phyloP scores from a whole-genome alignment of 495 filamentous ascomycete genomes.

The Penicillium bialowiezense region DNA sequence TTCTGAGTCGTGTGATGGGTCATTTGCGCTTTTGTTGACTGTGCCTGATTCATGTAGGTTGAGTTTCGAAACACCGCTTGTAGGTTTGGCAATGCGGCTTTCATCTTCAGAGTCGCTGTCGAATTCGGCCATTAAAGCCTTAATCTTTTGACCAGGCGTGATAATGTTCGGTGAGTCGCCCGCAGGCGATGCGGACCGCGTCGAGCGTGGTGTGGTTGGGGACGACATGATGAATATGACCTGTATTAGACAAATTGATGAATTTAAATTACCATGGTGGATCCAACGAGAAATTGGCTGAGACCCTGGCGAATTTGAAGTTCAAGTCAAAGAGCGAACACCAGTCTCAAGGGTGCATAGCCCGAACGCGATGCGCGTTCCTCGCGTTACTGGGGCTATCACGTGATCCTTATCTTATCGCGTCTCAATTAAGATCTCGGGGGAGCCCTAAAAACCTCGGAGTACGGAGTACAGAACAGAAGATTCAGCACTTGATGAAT shows the following conservation, averaged over 20 bases:
- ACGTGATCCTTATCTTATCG: conserved; percentile 25
- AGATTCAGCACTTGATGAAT: no score
- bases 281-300: neutral
- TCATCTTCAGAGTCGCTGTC: conserved; percentile 58
- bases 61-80: conserved; percentile 3
- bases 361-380: conserved; percentile 27
- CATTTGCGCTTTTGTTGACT: conserved; percentile 5
- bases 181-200: conserved; percentile 37
- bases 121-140: conserved; percentile 62
- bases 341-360: conserved; percentile 23
- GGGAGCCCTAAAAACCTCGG: neutral
- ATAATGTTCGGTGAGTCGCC: conserved; percentile 42
- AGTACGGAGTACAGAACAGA: no score
- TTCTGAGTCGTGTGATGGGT: conserved; percentile 32
- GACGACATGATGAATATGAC: conserved; percentile 32
- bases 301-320: conserved; percentile 1
- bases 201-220: conserved; percentile 41
- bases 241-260: neutral
- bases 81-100: conserved; percentile 14
- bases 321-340: conserved; percentile 5
- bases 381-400: conserved; percentile 23
- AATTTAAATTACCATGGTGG: conserved; percentile 1
- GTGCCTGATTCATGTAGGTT: conserved; percentile 13
- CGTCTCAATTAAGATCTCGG: neutral
- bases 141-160: conserved; percentile 69